Conservation (phyloP, 140 eudicot species). For the Cichorium intybus region DNA sequence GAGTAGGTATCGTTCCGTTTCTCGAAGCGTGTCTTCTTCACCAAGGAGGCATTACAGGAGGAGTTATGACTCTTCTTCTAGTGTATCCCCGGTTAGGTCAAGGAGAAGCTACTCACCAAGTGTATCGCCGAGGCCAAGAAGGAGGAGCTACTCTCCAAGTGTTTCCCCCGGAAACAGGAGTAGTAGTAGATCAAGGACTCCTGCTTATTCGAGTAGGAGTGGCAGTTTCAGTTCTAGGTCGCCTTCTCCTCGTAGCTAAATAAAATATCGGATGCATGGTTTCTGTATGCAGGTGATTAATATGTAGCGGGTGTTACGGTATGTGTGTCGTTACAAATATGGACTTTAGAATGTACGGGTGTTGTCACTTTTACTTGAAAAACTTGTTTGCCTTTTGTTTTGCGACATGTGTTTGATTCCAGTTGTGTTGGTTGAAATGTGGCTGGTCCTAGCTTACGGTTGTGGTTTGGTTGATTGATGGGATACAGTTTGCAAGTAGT, state of each 20-base stretch:
- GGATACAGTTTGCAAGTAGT: no score
- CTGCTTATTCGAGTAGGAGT: constrained; percentile 21
- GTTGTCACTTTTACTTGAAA: no score
- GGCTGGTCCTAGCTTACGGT: no score
- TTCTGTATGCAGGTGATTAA: no score
- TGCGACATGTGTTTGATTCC: no score
- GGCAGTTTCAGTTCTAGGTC: constrained; percentile 35
- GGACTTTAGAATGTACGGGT: no score
- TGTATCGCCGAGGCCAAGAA: not conserved
- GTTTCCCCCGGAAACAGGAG: constrained; percentile 39
- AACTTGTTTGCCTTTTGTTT: no score
- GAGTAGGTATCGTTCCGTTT: constrained; percentile 44
- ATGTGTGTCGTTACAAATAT: no score
- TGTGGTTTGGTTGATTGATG: no score
- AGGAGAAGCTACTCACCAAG: constrained; percentile 44
- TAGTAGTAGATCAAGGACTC: constrained; percentile 30
- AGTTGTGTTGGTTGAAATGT: no score
- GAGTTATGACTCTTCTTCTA: constrained; percentile 29
- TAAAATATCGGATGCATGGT: no score
- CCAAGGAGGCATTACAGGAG: constrained; percentile 48
- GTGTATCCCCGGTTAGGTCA: constrained; percentile 40
- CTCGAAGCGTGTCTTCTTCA: constrained; percentile 49
- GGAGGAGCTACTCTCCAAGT: constrained; percentile 39
- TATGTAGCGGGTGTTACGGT: no score
- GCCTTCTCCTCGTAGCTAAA: constrained; percentile 9